Base-by-base conservation (phyloP, 176 grass and related monocot genomes). In the Microstegium vimineum region DNA sequence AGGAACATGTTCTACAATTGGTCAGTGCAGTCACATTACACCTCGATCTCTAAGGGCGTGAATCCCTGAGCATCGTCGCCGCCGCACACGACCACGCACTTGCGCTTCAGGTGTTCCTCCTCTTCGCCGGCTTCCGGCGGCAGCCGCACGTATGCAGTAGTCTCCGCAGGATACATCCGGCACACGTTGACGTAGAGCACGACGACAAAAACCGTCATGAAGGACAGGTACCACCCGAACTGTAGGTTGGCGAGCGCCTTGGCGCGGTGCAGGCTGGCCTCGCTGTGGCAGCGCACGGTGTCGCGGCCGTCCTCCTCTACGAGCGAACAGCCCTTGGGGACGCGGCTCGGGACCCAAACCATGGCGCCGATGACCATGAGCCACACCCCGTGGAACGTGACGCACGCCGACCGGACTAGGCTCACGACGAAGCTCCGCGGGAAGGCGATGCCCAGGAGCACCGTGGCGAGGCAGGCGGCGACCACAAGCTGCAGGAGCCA, bases 361-460 rank as follows among this genome's bases (percentile, higher is more conserved):
- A 85, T 89, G 76, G 65, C 78, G 54, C 92, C 92, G 81, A 91
- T 89, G 76, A 91, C 81, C 2, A 86, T 31, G 45, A 94, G 46
- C 92, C 92, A 94, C 37, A 87, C 74, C n/a, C 92, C 92, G 20
- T 94, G 92, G 87, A 94, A 87, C 40, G 64, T 5, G 81, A 94
- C 31, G 89, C 86, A 91, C 72, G 66, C 80, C 36, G 92, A 94
- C n/a, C 89, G 28, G 60, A 66, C 84, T 18, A 94, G 82, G 81
- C 76, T 75, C 28, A 85, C 77, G 4, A 79, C 33, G 81, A 94
- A 75, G 89, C 92, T 94, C 89, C 68, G 68, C 49, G 89, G 92
- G 47, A 57, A 66, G 54, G 6, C 79, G 72, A 94, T 7, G 71
- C 92, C 92, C 4, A 89, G 71, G 16, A 94, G 86, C 63, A 84